Evolutionary conservation across 768 basidiomycete genomes (phyloP).

Genomic region (Kwoniella shandongensis): DNA sequence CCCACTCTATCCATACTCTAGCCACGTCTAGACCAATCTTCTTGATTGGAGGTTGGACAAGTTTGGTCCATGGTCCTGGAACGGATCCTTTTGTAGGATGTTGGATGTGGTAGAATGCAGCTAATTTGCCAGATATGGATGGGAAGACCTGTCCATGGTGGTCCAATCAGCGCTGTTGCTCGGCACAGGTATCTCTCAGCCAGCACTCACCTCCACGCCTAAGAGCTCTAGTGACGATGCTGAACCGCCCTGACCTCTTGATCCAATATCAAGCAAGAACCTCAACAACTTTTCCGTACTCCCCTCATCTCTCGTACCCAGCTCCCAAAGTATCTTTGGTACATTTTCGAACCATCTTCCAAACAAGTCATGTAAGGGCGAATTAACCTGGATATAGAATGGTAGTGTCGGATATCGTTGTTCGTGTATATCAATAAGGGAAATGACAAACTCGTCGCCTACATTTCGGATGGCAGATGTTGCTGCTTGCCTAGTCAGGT

Average conservation of each 20-base stretch:
- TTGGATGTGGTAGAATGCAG: conserved; percentile 74
- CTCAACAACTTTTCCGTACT: conserved; percentile 64
- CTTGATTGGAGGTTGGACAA: conserved; percentile 59
- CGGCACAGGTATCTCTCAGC: not conserved
- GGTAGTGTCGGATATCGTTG: conserved; percentile 36
- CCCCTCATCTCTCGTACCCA: conserved; percentile 61
- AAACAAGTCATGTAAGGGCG: conserved; percentile 16
- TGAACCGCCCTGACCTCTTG: conserved; percentile 30
- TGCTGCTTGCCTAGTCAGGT: conserved; percentile 64
- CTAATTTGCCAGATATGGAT: conserved; percentile 63
- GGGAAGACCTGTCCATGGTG: conserved; percentile 57
- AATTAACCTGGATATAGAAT: conserved; percentile 37
- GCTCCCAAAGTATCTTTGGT: conserved; percentile 82
- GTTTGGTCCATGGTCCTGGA: conserved; percentile 72
- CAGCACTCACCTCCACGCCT: conserved; percentile 9
- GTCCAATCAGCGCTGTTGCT: not conserved
- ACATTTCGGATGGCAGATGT: conserved; percentile 65
- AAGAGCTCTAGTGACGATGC: conserved; percentile 18
- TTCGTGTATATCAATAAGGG: conserved; percentile 65
- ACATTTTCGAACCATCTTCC: conserved; percentile 72
- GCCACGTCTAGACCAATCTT: conserved; percentile 68
- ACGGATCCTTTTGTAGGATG: conserved; percentile 75
- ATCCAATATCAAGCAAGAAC: conserved; percentile 59
- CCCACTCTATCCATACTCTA: conserved; percentile 35
- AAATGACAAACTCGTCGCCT: conserved; percentile 73